Base-by-base conservation (phyloP, 2,329 filamentous ascomycete genomes). In the Trichoderma endophyticum region DNA sequence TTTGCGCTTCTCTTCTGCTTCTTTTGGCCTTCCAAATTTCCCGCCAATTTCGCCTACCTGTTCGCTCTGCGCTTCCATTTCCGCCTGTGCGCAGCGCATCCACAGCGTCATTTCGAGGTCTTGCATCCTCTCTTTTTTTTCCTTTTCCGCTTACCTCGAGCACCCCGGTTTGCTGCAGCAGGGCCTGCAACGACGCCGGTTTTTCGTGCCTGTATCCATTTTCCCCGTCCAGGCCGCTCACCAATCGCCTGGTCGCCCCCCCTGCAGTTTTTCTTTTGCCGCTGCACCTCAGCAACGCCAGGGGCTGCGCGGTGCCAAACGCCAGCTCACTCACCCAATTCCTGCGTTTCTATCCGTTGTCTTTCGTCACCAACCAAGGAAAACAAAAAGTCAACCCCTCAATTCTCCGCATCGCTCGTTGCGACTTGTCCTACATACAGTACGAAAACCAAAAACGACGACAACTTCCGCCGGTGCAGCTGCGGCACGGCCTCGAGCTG, bases 161-260 rank as follows among this genome's bases (percentile, higher is more conserved):
- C 64, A 57, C 34, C 64, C 64, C 64, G 64, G 64, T 61, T 69
- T 43, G 66, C 39, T 69, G 66, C 66, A 69, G 66, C 66, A 69
- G 66, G 66, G 66, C 39, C 66, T 69, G 57, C 66, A 39, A 34
- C 57, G 36, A 68, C 64, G 51, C 32, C 51, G 56, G 14, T 59
- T 67, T 66, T 65, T 56, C 51, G 21, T 66, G 30, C 56, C 18
- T 32, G 64, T 67, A 60, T 68, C 65, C 65, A 68, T 68, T 68
- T 68, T 34, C 64, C 64, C 65, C 56, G 56, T 68, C 54, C 54
- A 15, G 34, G 54, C 56, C 56, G 36, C 65, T 60, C 65, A 51
- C 65, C 65, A 68, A 68, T 26, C 56, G 65, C 56, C 65, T 48
- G 54, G 28, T 48, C 65, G 54, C 32, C 34, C 65, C 65, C 65